phyloP scores from a whole-genome alignment of 306 rosid genomes.

The Astragalus membranaceus region DNA sequence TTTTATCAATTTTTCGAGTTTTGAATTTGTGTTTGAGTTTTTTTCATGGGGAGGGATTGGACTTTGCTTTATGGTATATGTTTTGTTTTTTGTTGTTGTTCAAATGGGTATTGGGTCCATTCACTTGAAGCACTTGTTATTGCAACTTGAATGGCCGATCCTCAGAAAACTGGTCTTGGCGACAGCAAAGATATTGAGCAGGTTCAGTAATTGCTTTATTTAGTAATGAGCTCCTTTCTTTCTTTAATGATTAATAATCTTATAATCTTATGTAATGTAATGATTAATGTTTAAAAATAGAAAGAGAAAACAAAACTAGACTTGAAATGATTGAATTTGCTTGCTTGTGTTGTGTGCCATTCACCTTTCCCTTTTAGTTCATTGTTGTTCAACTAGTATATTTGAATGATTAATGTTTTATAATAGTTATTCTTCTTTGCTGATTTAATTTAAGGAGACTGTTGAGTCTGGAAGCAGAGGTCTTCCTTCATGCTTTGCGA shows the following conservation, averaged over 20 bases:
- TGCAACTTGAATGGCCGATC: slow-evolving; percentile 95
- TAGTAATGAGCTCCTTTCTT: too few species aligned
- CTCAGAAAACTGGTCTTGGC: slow-evolving; percentile 45
- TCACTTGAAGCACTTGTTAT: slow-evolving; percentile 35
- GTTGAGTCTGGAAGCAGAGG: slow-evolving; percentile 14
- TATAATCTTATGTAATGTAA: too few species aligned
- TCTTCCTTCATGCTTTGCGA: slow-evolving; percentile 2
- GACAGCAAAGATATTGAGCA: slow-evolving; percentile 81
- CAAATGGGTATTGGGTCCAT: slow-evolving; percentile 63
- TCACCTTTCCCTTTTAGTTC: background rate
- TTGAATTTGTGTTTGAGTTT: slow-evolving; percentile 17
- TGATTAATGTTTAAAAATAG: background rate
- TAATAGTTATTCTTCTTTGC: background rate
- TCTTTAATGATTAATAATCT: background rate
- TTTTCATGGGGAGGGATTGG: slow-evolving; percentile 58
- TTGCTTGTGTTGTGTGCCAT: background rate
- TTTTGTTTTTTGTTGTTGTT: slow-evolving; percentile 39
- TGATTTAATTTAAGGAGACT: background rate
- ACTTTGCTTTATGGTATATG: slow-evolving; percentile 32
- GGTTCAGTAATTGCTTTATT: slow-evolving; percentile 37
- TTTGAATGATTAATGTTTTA: background rate
- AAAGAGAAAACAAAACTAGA: background rate
- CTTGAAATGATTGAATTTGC: background rate
- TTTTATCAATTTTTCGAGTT: slow-evolving; percentile 12
- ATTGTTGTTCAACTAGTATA: background rate